Conservation (phyloP, 139 green algal genomes). For the Chlorella sp. region DNA sequence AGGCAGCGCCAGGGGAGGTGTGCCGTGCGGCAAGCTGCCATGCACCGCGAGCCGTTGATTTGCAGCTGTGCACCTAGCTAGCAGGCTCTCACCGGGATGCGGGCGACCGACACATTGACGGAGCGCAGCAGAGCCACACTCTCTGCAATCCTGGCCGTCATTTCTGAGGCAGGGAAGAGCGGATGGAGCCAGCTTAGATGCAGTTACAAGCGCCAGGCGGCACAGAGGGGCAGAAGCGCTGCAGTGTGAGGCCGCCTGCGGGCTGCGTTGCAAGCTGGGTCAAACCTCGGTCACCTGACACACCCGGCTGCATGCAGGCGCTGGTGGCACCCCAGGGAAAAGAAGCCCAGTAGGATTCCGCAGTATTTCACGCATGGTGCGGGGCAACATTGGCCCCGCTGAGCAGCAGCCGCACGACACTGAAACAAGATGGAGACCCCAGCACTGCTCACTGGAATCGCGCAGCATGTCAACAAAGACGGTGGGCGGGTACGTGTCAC, state of each 20-base stretch:
- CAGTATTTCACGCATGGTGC: too few species aligned
- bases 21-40: neutral
- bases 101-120: neutral
- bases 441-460: neutral
- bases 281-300: too few species aligned
- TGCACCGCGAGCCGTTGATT: too few species aligned
- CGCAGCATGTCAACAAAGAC: slow-evolving; percentile 6
- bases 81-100: slow-evolving; percentile 2
- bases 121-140: neutral
- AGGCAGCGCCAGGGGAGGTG: neutral
- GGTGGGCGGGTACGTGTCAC: slow-evolving; percentile 8
- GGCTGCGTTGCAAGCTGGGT: too few species aligned
- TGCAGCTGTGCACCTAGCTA: neutral
- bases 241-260: too few species aligned
- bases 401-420: too few species aligned
- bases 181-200: neutral
- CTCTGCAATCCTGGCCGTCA: neutral
- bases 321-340: too few species aligned
- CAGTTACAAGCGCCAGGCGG: neutral
- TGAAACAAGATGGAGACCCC: too few species aligned
- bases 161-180: neutral
- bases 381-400: too few species aligned
- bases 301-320: too few species aligned
- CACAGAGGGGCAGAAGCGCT: too few species aligned
- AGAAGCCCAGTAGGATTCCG: too few species aligned